Conservation (phyloP, 352 stramenopile species). For the Phytophthora citricola region DNA sequence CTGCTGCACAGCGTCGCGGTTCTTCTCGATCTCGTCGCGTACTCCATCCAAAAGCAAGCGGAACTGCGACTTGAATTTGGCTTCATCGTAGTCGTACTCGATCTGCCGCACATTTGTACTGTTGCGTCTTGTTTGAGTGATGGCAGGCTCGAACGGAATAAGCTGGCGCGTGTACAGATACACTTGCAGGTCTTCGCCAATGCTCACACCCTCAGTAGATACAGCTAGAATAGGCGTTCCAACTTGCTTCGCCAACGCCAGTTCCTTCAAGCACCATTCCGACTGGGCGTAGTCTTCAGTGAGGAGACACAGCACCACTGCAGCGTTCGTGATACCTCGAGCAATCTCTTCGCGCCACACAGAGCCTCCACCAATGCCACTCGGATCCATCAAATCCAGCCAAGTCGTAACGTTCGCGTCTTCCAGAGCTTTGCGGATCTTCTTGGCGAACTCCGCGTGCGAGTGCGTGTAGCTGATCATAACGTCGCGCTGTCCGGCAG, state of each 20-base stretch:
- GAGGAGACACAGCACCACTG: constrained; percentile 77
- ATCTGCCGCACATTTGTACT: constrained; percentile 67
- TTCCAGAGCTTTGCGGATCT: constrained; percentile 74
- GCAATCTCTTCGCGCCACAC: constrained; percentile 88
- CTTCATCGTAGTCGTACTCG: constrained; percentile 82
- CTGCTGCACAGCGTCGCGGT: constrained; percentile 49
- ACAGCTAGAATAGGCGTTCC: constrained; percentile 80
- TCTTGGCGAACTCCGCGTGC: constrained; percentile 82
- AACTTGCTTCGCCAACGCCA: constrained; percentile 83
- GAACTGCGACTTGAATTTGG: constrained; percentile 77
- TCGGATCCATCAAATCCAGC: constrained; percentile 88
- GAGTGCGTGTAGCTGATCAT: constrained; percentile 92
- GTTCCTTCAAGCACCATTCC: constrained; percentile 87
- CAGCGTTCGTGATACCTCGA: constrained; percentile 77
- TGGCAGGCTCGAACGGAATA: constrained; percentile 78
- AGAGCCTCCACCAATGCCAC: constrained; percentile 79
- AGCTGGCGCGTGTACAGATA: constrained; percentile 87
- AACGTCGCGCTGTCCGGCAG: constrained; percentile 79
- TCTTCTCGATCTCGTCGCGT: constrained; percentile 86
- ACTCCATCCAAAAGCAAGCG: constrained; percentile 81
- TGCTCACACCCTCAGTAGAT: constrained; percentile 68
- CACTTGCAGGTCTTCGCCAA: constrained; percentile 81
- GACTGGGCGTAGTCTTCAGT: constrained; percentile 83
- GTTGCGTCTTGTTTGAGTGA: constrained; percentile 62
- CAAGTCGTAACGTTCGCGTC: constrained; percentile 85